A percentile compares a stretch with the other conserved stretches of the same genome.
phyloP scores from a whole-genome alignment of 2,329 filamentous ascomycete genomes.

The Davidsoniella virescens region DNA sequence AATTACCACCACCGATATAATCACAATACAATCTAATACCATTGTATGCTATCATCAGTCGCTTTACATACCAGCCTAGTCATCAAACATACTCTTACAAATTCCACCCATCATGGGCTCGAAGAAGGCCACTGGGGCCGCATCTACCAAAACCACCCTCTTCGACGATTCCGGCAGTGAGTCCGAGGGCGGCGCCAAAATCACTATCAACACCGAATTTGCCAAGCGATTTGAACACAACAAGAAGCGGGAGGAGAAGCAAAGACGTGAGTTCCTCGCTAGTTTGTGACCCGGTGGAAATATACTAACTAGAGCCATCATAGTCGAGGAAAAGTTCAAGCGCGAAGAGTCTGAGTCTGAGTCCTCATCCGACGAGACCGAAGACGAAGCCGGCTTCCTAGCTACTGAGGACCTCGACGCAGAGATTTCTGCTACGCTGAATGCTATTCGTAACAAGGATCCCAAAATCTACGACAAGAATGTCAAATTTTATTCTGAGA shows the following conservation, averaged over 20 bases:
- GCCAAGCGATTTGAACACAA: slow-evolving; percentile 88
- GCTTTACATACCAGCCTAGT: neutral
- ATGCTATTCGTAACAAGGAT: slow-evolving; percentile 80
- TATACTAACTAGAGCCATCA: neutral
- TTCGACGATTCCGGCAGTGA: slow-evolving; percentile 32
- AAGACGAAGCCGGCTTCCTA: slow-evolving; percentile 81
- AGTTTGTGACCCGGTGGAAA: neutral
- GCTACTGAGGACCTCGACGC: slow-evolving; percentile 72
- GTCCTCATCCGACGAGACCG: slow-evolving; percentile 62
- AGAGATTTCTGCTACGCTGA: slow-evolving; percentile 72
- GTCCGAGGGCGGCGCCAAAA: slow-evolving; percentile 30
- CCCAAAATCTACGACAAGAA: slow-evolving; percentile 75
- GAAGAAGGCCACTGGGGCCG: slow-evolving; percentile 9
- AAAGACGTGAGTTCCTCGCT: slow-evolving; percentile 39
- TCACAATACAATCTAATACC: neutral
- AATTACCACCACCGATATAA: neutral
- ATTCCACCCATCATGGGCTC: slow-evolving; percentile 2
- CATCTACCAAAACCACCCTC: slow-evolving; percentile 31
- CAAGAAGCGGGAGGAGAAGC: slow-evolving; percentile 83
- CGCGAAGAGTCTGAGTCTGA: slow-evolving; percentile 45
- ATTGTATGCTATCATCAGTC: neutral
- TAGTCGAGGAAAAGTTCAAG: slow-evolving; percentile 78
- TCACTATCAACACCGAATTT: slow-evolving; percentile 84
- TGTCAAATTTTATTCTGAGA: slow-evolving; percentile 57
- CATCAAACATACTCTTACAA: neutral